These are phyloP conservation scores for Penicillium verrucosum DNA, from an alignment of 2,329 filamentous ascomycete genomes.

Conservation along the genomic window DNA sequence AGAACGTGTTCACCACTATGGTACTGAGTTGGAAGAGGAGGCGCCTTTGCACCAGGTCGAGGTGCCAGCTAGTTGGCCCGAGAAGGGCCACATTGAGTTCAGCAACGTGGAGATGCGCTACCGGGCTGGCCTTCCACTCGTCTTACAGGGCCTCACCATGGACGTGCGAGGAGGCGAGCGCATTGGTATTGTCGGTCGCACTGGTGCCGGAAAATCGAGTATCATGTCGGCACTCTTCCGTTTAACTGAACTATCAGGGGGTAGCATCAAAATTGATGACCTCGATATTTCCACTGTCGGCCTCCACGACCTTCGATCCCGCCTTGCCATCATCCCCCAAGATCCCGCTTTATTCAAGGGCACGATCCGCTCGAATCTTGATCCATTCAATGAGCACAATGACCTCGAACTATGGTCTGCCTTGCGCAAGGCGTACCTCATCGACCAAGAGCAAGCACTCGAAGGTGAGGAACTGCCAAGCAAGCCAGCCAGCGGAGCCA, in stretches of 20 bases:
- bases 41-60: slow-evolving; percentile 73
- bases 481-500: slow-evolving; percentile 31
- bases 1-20: slow-evolving; percentile 88
- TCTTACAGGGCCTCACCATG: slow-evolving; percentile 63
- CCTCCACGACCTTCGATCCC: slow-evolving; percentile 42
- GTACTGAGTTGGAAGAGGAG: slow-evolving; percentile 80
- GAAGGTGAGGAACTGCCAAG: slow-evolving; percentile 40
- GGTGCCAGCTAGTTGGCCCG: slow-evolving; percentile 75
- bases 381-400: slow-evolving; percentile 46
- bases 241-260: slow-evolving; percentile 41
- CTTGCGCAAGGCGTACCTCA: slow-evolving; percentile 45
- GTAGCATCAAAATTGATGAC: slow-evolving; percentile 44
- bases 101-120: slow-evolving; percentile 76
- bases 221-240: slow-evolving; percentile 48
- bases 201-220: slow-evolving; percentile 46
- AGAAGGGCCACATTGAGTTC: slow-evolving; percentile 77
- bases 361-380: slow-evolving; percentile 45
- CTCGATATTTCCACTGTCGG: slow-evolving; percentile 43
- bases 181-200: slow-evolving; percentile 49
- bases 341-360: slow-evolving; percentile 46
- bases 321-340: slow-evolving; percentile 47
- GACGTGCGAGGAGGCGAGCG: slow-evolving; percentile 45
- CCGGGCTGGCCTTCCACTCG: slow-evolving; percentile 66
- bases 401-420: slow-evolving; percentile 49
- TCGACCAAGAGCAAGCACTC: slow-evolving; percentile 45